phyloP scores from a whole-genome alignment of 495 filamentous ascomycete species.

The Umbilicaria muhlenbergii region DNA sequence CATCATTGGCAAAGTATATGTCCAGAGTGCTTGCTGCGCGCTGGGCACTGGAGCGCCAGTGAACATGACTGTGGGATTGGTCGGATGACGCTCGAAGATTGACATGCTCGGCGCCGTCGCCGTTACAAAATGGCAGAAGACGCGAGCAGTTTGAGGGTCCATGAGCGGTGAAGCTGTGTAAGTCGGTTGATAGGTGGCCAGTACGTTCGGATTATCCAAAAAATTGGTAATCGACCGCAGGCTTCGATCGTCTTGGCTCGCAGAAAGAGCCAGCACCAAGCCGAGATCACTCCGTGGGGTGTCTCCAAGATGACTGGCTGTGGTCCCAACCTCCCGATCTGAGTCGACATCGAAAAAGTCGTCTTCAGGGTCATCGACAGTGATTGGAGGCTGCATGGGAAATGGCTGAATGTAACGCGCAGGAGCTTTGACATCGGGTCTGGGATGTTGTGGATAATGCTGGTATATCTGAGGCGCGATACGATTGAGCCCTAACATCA shows the following conservation, averaged over 20 bases:
- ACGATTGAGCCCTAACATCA: too few relatives aligned
- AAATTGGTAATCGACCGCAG: conserved; percentile 48
- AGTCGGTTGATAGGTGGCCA: conserved; percentile 63
- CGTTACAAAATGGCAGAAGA: conserved; percentile 88
- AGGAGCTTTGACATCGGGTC: too few relatives aligned
- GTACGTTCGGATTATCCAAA: conserved; percentile 51
- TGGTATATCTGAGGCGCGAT: too few relatives aligned
- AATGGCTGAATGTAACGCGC: too few relatives aligned
- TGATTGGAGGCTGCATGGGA: too few relatives aligned
- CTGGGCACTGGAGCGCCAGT: conserved; percentile 44
- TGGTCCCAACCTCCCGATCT: conserved; percentile 43
- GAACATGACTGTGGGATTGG: conserved; percentile 61
- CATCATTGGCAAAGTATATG: conserved; percentile 71
- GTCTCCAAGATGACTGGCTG: conserved; percentile 2
- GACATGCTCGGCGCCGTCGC: conserved; percentile 79
- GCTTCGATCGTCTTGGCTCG: conserved; percentile 31
- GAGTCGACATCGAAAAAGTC: conserved; percentile 49
- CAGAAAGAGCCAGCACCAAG: conserved; percentile 28
- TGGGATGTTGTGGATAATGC: too few relatives aligned
- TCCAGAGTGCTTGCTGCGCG: conserved; percentile 69
- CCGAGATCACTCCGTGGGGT: conserved; percentile 22
- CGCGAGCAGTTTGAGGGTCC: conserved; percentile 65
- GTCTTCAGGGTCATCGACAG: conserved; percentile 34
- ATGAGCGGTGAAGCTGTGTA: conserved; percentile 64
- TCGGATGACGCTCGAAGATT: conserved; percentile 70